Percentiles rank a stretch among this genome's conserved stretches.
phyloP scores from a whole-genome alignment of 2,329 filamentous ascomycete genomes.

The Aspergillus sp. region DNA sequence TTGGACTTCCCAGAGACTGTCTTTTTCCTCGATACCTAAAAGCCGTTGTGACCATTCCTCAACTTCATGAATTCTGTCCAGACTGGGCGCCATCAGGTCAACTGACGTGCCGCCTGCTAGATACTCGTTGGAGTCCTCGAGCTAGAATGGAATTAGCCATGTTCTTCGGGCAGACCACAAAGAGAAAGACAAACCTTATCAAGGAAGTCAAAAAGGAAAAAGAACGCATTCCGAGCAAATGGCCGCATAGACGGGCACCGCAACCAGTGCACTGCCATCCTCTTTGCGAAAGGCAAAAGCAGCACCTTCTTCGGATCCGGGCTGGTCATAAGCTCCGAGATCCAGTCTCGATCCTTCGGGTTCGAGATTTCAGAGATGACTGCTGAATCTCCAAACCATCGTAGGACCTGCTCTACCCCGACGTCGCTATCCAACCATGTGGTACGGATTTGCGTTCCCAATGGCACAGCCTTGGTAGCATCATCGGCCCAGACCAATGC shows the following conservation, averaged over 20 bases:
- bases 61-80: slow-evolving; percentile 6
- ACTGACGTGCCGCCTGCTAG: neutral
- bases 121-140: neutral
- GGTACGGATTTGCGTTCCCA: slow-evolving; percentile 9
- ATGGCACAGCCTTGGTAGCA: neutral
- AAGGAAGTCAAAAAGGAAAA: slow-evolving; percentile 7
- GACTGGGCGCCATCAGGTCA: neutral
- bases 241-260: slow-evolving; percentile 5
- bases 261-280: slow-evolving; percentile 19
- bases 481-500: slow-evolving; percentile 11
- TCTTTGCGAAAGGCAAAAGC: slow-evolving; percentile 12
- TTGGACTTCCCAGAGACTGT: slow-evolving; percentile 15
- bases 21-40: slow-evolving; percentile 2
- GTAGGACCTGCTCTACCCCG: slow-evolving; percentile 7
- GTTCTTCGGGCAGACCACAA: neutral
- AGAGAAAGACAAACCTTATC: slow-evolving; percentile 6
- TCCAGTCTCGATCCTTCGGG: slow-evolving; percentile 10
- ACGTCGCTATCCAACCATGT: slow-evolving; percentile 14
- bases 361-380: slow-evolving; percentile 13
- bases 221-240: slow-evolving; percentile 9
- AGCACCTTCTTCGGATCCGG: slow-evolving; percentile 12
- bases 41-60: slow-evolving; percentile 9
- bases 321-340: slow-evolving; percentile 11
- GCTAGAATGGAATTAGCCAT: neutral
- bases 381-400: slow-evolving; percentile 19